A percentile compares a stretch with the other conserved stretches of the same genome.
Evolutionary conservation across 2,329 filamentous ascomycete species (phyloP).

Genomic region (Fusarium sp.): DNA sequence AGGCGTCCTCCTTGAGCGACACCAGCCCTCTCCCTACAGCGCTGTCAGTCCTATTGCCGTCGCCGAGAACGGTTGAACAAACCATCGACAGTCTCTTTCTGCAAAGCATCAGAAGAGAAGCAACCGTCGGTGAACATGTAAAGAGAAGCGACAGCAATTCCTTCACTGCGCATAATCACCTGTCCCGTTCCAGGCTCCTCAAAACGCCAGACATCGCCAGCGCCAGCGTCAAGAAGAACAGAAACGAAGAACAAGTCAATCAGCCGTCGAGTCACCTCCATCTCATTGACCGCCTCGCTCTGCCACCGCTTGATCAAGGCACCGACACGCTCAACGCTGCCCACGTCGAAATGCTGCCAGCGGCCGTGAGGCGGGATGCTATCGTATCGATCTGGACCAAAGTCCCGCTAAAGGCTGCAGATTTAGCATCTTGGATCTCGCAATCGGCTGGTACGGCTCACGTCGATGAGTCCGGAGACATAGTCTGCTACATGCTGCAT

Average conservation of each 20-base stretch:
- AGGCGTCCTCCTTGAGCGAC: constrained; percentile 45
- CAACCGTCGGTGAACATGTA: constrained; percentile 58
- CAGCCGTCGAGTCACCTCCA: constrained; percentile 61
- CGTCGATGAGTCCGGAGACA: constrained; percentile 55
- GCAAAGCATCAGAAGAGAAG: constrained; percentile 43
- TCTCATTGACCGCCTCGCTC: constrained; percentile 48
- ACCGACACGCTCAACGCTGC: constrained; percentile 59
- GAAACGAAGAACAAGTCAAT: constrained; percentile 70
- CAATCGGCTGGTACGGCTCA: constrained; percentile 23
- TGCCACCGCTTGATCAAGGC: constrained; percentile 58
- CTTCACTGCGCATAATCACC: constrained; percentile 56
- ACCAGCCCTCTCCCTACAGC: constrained; percentile 48
- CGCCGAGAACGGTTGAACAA: neutral
- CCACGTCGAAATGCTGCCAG: constrained; percentile 71
- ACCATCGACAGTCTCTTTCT: constrained; percentile 49
- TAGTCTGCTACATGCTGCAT: constrained; percentile 54
- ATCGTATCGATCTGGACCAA: constrained; percentile 56
- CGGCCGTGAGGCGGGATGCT: constrained; percentile 64
- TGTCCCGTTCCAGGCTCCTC: constrained; percentile 51
- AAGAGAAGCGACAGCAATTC: constrained; percentile 60
- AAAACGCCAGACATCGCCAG: constrained; percentile 60
- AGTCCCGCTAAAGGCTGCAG: constrained; percentile 55
- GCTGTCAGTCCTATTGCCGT: neutral
- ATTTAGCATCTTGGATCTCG: neutral
- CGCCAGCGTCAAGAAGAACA: constrained; percentile 65